Base-by-base conservation (phyloP, 78 protist genomes). In the Cyanophora paradoxa region DNA sequence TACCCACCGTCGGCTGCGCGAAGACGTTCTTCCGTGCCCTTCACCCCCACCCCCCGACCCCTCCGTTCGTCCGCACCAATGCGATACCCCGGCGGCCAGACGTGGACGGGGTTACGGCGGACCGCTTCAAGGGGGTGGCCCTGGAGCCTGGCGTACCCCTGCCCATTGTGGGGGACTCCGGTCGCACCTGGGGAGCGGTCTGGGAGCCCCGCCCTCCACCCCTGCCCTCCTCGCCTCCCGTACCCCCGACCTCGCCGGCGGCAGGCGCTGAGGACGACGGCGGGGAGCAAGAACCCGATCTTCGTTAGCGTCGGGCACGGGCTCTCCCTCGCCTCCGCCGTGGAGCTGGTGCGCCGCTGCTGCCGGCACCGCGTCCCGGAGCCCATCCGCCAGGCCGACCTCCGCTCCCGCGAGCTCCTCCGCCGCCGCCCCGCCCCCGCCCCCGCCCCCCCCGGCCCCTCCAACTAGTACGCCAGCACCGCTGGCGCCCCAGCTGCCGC, bases 301-400 rank as follows among this genome's bases (percentile, higher is more conserved):
- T 44, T 71, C 54, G 58, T 82, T 34, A 72, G 79, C 0, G 62
- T 40, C 17, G 87, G 87, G 16, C 87, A 82, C 28, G 73, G 71
- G 56, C 0, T 82, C n/a, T 5, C 28, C 17, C 69, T 76, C 28
- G 65, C 7, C 19, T 26, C 74, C 1, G 82, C 87, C 6, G 5
- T 72, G 13, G 26, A 0, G 1, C 1, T 74, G 11, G 57, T n/a
- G 7, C 4, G 1, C 16, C 24, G 7, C 2, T 44, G 58, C 48
- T 17, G 50, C 33, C 19, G 0, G 41, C 36, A 61, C 14, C 61
- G 83, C 13, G 5, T 79, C 2, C 84, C 87, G 1, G 87, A 82
- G 70, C 84, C 87, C 5, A 46, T 79, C 10, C 54, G 87, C 2
- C 78, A 72, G 26, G 82, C 86, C n/a, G 86, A 82, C 44, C 28